phyloP scores from a whole-genome alignment of 345 rosid genomes.

The Diplotaxis tenuifolia region DNA sequence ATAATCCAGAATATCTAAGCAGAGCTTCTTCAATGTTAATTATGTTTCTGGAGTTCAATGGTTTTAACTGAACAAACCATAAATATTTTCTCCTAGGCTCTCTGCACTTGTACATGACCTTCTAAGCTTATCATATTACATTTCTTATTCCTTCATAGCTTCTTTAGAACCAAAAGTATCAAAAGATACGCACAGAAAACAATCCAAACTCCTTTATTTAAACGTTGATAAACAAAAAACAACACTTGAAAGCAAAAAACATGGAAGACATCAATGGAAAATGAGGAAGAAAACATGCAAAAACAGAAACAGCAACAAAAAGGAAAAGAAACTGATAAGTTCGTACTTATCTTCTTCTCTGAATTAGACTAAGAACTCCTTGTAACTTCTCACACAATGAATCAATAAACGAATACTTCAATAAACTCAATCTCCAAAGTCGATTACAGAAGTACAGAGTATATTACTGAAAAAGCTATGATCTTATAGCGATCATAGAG shows the following conservation, averaged over 20 bases:
- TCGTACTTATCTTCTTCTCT: too few relatives aligned
- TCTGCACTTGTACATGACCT: neutral
- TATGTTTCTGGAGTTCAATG: neutral
- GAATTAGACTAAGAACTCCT: too few relatives aligned
- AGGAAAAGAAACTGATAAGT: too few relatives aligned
- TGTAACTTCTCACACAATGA: too few relatives aligned
- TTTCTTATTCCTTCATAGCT: neutral
- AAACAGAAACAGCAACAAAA: neutral
- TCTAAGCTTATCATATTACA: neutral
- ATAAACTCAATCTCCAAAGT: too few relatives aligned
- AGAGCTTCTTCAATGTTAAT: neutral
- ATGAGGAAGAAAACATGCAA: conserved; percentile 7
- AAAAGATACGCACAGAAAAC: conserved; percentile 1
- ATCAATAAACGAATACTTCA: too few relatives aligned
- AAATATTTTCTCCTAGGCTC: too few relatives aligned
- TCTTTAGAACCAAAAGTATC: neutral
- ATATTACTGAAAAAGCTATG: too few relatives aligned
- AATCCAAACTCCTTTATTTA: conserved; percentile 24
- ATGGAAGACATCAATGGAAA: conserved; percentile 19
- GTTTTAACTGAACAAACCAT: neutral
- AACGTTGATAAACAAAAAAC: conserved; percentile 19
- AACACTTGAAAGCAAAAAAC: conserved; percentile 18
- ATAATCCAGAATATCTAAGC: conserved; percentile 6
- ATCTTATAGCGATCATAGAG: too few relatives aligned
- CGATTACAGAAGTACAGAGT: too few relatives aligned